Conservation (phyloP, 352 stramenopile genomes). For the Globisporangium camurandrum region DNA sequence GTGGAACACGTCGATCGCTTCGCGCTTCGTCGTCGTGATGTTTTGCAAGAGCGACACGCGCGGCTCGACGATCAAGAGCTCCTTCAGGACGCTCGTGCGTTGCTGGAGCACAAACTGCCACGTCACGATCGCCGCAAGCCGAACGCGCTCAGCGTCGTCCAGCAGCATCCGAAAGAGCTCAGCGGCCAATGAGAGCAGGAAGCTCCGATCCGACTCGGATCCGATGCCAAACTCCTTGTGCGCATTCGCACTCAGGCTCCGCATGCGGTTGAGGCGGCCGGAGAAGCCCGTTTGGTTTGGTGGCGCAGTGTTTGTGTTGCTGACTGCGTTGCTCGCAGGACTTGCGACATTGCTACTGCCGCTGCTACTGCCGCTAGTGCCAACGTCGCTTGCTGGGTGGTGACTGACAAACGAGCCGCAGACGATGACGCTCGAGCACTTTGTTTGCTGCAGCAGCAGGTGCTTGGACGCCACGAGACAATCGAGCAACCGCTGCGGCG, state of each 20-base stretch:
- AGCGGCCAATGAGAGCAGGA: conserved; percentile 50
- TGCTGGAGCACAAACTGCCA: conserved; percentile 77
- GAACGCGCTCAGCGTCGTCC: conserved; percentile 40
- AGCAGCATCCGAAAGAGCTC: conserved; percentile 59
- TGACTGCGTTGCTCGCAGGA: background rate
- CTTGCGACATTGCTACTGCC: background rate
- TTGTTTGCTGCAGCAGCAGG: conserved; percentile 57
- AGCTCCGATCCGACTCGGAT: conserved; percentile 60
- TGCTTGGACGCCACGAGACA: conserved; percentile 40
- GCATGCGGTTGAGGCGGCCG: conserved; percentile 37
- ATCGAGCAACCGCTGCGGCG: conserved; percentile 24
- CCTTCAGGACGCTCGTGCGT: conserved; percentile 59
- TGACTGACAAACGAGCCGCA: conserved; percentile 22
- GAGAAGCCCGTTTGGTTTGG: conserved; percentile 14
- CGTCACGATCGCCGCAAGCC: conserved; percentile 35
- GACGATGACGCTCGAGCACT: conserved; percentile 47
- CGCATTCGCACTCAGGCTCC: conserved; percentile 29
- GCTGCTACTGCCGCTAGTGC: background rate
- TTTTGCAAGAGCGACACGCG: conserved; percentile 57
- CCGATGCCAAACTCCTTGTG: conserved; percentile 69
- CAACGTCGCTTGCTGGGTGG: conserved; percentile 2
- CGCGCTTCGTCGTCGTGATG: conserved; percentile 67
- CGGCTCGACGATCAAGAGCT: conserved; percentile 67
- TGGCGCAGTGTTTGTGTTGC: background rate
- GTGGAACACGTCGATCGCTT: conserved; percentile 67